A percentile compares a stretch with the other conserved stretches of the same genome.
Conservation (phyloP, 768 basidiomycete species). For the Phylloporus sp. region DNA sequence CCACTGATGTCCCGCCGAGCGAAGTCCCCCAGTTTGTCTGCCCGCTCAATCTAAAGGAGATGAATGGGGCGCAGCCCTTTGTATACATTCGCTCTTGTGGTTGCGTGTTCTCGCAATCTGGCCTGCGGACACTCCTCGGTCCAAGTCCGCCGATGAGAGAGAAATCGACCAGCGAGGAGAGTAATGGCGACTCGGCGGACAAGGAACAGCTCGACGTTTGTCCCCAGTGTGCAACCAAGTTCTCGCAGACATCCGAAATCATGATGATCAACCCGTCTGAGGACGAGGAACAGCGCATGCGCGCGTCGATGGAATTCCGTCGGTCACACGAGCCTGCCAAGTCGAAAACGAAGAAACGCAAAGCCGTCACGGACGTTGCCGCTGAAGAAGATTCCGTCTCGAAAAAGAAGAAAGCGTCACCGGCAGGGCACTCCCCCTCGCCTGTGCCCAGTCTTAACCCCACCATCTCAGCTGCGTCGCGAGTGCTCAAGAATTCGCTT, state of each 20-base stretch:
- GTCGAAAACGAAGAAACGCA: conserved; percentile 55
- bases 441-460: conserved; percentile 39
- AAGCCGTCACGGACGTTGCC: conserved; percentile 39
- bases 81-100: conserved; percentile 83
- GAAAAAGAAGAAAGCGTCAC: conserved; percentile 38
- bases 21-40: conserved; percentile 76
- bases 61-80: conserved; percentile 88
- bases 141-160: conserved; percentile 26
- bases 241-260: conserved; percentile 50
- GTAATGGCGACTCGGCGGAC: conserved; percentile 13
- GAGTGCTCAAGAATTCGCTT: conserved; percentile 65
- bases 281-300: conserved; percentile 63
- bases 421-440: conserved; percentile 12
- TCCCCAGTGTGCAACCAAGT: conserved; percentile 74
- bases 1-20: conserved; percentile 34
- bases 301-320: conserved; percentile 49
- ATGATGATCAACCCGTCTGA: conserved; percentile 61
- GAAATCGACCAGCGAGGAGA: conserved; percentile 24
- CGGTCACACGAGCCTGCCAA: conserved; percentile 53
- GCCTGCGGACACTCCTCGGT: conserved; percentile 54
- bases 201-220: conserved; percentile 52
- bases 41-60: conserved; percentile 88
- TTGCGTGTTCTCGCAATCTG: conserved; percentile 85
- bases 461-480: conserved; percentile 50
- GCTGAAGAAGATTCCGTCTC: conserved; percentile 29